Evolutionary conservation across 352 stramenopile genomes (phyloP).

Genomic region (Phytophthora hibernalis): DNA sequence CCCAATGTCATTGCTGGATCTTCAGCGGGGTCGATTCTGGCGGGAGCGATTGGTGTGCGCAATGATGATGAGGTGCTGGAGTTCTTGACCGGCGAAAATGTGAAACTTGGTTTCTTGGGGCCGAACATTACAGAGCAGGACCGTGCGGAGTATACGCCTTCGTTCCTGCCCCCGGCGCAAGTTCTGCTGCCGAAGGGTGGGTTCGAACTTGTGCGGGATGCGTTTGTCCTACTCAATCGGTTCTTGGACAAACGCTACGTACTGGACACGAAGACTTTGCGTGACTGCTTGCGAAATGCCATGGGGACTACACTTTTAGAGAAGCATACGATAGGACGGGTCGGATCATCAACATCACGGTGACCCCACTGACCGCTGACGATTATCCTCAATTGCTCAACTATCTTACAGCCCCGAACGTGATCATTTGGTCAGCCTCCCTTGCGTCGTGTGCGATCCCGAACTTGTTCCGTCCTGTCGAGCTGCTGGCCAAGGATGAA

Average conservation of each 20-base stretch:
- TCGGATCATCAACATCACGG: conserved; percentile 99
- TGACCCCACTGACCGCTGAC: conserved; percentile 90
- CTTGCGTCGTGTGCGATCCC: conserved; percentile 96
- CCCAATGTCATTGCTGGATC: conserved; percentile 95
- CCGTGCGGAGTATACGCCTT: conserved; percentile 60
- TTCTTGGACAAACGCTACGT: conserved; percentile 79
- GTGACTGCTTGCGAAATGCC: conserved; percentile 80
- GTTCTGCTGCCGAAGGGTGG: conserved; percentile 52
- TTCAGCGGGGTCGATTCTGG: conserved; percentile 95
- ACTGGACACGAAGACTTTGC: conserved; percentile 72
- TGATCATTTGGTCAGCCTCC: conserved; percentile 98
- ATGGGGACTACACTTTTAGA: conserved; percentile 98
- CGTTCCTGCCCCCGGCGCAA: conserved; percentile 51
- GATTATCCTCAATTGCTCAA: conserved; percentile 98
- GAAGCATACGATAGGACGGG: conserved; percentile 98
- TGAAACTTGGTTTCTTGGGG: conserved; percentile 72
- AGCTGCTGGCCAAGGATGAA: conserved; percentile 95
- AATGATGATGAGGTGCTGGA: conserved; percentile 93
- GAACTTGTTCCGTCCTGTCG: conserved; percentile 94
- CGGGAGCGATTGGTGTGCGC: conserved; percentile 92
- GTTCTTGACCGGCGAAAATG: conserved; percentile 52
- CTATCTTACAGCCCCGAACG: conserved; percentile 98
- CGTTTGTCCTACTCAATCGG: conserved; percentile 62
- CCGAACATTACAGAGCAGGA: conserved; percentile 75
- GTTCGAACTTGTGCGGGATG: conserved; percentile 57